phyloP scores from a whole-genome alignment of 495 filamentous ascomycete species.

The Aspergillus incahuasiensis region DNA sequence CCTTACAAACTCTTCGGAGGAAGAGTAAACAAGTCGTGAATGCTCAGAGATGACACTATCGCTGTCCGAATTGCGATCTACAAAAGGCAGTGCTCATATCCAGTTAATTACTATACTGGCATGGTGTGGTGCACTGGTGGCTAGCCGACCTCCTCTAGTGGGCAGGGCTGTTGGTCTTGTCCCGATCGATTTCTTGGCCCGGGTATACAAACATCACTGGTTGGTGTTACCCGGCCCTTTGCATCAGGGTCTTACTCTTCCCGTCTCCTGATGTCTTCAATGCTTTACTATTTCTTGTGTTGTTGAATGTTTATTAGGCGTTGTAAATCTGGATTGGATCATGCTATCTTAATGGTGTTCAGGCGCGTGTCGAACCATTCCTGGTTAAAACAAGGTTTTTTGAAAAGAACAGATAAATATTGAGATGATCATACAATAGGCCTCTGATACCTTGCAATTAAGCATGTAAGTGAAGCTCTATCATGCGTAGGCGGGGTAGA shows the following conservation, averaged over 20 bases:
- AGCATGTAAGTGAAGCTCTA: not conserved
- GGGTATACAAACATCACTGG: not conserved
- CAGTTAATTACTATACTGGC: not conserved
- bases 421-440: not conserved
- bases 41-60: not conserved
- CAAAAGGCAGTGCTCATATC: not conserved
- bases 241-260: constrained; percentile 2
- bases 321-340: constrained; percentile 12
- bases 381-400: not conserved
- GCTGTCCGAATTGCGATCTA: not conserved
- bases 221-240: not conserved
- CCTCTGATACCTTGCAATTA: not conserved
- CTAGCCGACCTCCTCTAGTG: not conserved
- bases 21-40: constrained; percentile 34
- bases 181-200: not conserved
- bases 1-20: constrained; percentile 83
- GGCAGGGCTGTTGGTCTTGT: not conserved
- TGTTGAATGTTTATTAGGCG: constrained; percentile 16
- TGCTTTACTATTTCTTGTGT: not conserved
- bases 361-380: constrained; percentile 6
- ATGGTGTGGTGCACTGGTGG: not conserved
- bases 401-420: not conserved
- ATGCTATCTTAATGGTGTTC: constrained; percentile 12
- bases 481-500: not conserved
- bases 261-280: constrained; percentile 2